A percentile compares a stretch with the other conserved stretches of the same genome.
phyloP scores from a whole-genome alignment of 768 basidiomycete species.

The Leccinellum luteum region DNA sequence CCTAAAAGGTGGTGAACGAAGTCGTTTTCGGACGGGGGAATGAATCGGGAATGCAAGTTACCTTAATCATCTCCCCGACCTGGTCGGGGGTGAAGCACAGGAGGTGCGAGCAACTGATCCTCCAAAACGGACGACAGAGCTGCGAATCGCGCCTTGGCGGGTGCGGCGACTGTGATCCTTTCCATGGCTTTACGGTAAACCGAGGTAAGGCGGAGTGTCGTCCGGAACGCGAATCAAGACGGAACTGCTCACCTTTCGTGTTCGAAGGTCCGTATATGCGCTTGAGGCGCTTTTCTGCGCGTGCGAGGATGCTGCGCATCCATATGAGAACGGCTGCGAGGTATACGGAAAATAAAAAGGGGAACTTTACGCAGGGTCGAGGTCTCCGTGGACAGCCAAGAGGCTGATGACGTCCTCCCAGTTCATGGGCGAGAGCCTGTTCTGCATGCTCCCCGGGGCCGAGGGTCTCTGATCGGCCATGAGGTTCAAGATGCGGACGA shows the following conservation, averaged over 20 bases:
- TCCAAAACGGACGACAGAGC: conserved; percentile 1
- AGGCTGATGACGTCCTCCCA: conserved; percentile 66
- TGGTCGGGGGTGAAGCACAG: conserved; percentile 9
- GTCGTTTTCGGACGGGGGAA: neutral
- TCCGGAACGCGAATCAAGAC: neutral
- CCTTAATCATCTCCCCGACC: conserved; percentile 10
- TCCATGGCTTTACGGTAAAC: conserved; percentile 10
- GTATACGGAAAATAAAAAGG: neutral
- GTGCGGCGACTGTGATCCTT: conserved; percentile 11
- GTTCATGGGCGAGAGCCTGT: conserved; percentile 56
- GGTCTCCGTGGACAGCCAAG: conserved; percentile 40
- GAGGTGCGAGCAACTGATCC: conserved; percentile 17
- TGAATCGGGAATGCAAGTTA: conserved; percentile 4
- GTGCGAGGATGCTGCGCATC: conserved; percentile 20
- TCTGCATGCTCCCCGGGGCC: conserved; percentile 59
- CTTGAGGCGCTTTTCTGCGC: conserved; percentile 29
- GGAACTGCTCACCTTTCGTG: conserved; percentile 11
- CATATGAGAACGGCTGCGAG: conserved; percentile 1
- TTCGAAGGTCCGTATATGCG: conserved; percentile 27
- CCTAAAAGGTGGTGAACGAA: neutral
- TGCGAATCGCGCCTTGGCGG: conserved; percentile 17
- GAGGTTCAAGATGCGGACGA: conserved; percentile 52
- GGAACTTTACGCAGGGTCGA: conserved; percentile 26
- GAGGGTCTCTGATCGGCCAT: conserved; percentile 56
- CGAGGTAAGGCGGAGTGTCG: conserved; percentile 1